Conservation (phyloP, 306 rosid species). For the Mimosa pudica region DNA sequence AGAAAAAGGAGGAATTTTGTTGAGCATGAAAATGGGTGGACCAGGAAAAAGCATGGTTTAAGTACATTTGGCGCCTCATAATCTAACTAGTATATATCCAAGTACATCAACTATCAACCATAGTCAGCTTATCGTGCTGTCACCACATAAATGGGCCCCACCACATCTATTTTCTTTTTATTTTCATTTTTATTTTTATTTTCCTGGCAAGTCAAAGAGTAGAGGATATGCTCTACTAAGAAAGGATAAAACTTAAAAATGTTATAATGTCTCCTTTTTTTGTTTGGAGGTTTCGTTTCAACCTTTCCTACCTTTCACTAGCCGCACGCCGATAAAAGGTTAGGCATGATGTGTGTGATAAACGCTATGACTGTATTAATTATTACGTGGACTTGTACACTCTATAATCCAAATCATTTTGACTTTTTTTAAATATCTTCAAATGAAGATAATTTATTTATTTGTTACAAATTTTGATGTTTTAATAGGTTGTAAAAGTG, state of each 20-base stretch:
- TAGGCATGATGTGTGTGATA: background rate
- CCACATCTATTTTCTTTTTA: background rate
- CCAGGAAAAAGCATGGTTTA: slow-evolving; percentile 50
- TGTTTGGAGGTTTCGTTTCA: background rate
- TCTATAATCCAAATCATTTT: too few species aligned
- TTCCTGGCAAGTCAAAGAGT: background rate
- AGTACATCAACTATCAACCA: background rate
- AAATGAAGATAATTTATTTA: too few species aligned
- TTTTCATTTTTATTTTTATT: background rate
- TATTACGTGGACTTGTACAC: too few species aligned
- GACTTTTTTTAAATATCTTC: too few species aligned
- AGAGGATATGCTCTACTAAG: background rate
- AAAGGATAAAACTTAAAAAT: background rate
- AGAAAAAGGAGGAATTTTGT: background rate
- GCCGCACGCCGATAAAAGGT: background rate
- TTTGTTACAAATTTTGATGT: background rate
- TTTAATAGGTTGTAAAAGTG: too few species aligned
- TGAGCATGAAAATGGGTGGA: slow-evolving; percentile 58
- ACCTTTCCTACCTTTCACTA: background rate
- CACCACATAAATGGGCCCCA: background rate
- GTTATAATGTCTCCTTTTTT: background rate
- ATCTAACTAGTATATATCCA: background rate
- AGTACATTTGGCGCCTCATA: slow-evolving; percentile 53
- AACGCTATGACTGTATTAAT: too few species aligned
- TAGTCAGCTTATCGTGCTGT: slow-evolving; percentile 3